phyloP scores from a whole-genome alignment of 441 rosid genomes.

The Erodium texanum region DNA sequence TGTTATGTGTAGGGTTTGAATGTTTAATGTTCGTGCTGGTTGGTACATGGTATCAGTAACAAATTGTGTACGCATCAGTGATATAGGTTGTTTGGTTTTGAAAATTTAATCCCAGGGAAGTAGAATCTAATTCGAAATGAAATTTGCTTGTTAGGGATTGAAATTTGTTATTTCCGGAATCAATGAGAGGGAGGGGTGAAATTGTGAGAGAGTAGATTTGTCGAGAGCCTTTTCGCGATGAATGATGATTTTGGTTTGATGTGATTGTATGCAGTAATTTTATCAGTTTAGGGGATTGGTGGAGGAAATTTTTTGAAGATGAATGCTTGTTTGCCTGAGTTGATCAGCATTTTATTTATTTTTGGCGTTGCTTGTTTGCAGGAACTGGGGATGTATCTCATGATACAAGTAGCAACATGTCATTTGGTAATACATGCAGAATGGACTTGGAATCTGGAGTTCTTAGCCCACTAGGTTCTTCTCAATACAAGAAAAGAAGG shows the following conservation, averaged over 20 bases:
- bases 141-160: neutral
- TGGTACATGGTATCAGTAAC: neutral
- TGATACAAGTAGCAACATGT: neutral
- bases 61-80: no score
- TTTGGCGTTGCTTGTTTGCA: neutral
- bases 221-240: no score
- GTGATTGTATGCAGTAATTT: neutral
- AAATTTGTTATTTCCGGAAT: neutral
- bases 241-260: neutral
- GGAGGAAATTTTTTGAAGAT: neutral
- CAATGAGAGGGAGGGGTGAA: neutral
- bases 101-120: no score
- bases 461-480: constrained; percentile 20
- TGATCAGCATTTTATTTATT: neutral
- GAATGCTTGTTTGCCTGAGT: neutral
- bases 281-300: neutral
- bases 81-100: no score
- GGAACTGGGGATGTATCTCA: neutral
- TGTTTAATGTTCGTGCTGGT: neutral
- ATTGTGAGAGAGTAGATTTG: neutral
- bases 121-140: neutral
- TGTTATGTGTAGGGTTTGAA: neutral
- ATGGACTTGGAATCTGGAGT: constrained; percentile 20
- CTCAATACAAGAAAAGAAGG: constrained; percentile 44
- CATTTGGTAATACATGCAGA: constrained; percentile 16